Base-by-base conservation (phyloP, 805 yeast species). In the Sungouiozyma ichnusensis region DNA sequence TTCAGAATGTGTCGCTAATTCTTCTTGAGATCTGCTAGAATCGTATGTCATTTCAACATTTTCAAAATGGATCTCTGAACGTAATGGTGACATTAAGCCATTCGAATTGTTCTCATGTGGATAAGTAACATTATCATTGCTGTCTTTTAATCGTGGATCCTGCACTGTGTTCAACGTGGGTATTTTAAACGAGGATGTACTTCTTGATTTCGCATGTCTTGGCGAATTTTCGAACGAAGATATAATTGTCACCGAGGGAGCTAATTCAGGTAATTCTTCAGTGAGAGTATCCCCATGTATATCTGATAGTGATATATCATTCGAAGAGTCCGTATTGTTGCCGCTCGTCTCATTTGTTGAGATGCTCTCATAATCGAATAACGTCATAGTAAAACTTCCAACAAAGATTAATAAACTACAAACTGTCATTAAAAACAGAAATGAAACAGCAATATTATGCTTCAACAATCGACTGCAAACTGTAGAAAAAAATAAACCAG, bases 401-500 rank as follows among this genome's bases (percentile, higher is more conserved):
- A 49, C 35, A 2, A 63, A 41, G 17, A 65, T 59, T 47, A 63
- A 50, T 0, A 47, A n/a, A 2, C 70, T 54, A 40, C 85, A 73
- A 38, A 67, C 68, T 1, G 72, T 44, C 1, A 79, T 62, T 45
- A 83, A 68, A 54, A 81, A 81, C 41, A 57, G 55, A 36, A 83
- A 64, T 2, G 81, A 66, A 0, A 74, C 76, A 4, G 68, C 72
- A 1, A 84, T 71, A 48, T 80, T 60, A 27, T 69, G 74, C 6
- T 62, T 57, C 49, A 74, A 82, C 39, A 72, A 67, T 4, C 61
- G 51, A 0, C 82, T 76, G 13, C 84, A 73, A 3, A 80, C 51
- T 2, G 72, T 57, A 2, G 85, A 76, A 53, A 78, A 80, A 16
- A 80, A 49, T 34, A 83, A 67, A 3, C 90, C 87, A 4, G 86